Evolutionary conservation across 805 yeast species (phyloP).

Genomic region (Yamadazyma akitaensis): DNA sequence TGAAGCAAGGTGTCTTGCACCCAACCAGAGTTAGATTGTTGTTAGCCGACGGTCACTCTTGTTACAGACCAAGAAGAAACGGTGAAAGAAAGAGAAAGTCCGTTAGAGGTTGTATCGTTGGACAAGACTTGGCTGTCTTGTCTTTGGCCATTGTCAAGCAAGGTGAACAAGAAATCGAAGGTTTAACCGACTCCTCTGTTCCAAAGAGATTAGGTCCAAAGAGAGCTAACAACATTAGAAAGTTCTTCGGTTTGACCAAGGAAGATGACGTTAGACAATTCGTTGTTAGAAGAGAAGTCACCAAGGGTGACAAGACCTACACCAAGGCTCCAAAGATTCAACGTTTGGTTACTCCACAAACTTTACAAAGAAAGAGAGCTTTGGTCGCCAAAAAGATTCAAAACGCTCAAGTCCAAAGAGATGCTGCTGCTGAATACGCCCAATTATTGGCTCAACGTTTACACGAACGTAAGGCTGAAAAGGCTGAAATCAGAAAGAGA

Average conservation of each 20-base stretch:
- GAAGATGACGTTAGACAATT: slow-evolving; percentile 85
- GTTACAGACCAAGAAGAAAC: slow-evolving; percentile 99
- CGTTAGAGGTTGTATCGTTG: slow-evolving; percentile 99
- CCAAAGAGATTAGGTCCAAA: slow-evolving; percentile 99
- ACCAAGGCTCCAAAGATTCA: slow-evolving; percentile 99
- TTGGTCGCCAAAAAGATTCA: slow-evolving; percentile 88
- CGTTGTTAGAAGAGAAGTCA: slow-evolving; percentile 97
- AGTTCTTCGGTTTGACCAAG: slow-evolving; percentile 97
- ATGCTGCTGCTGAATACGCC: slow-evolving; percentile 99
- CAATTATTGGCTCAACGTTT: slow-evolving; percentile 97
- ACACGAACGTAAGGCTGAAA: slow-evolving; percentile 97
- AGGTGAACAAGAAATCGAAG: slow-evolving; percentile 94
- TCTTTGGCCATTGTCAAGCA: slow-evolving; percentile 93
- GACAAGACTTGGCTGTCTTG: slow-evolving; percentile 93
- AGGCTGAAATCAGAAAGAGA: slow-evolving; percentile 98
- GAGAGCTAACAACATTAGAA: slow-evolving; percentile 99
- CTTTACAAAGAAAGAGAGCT: slow-evolving; percentile 98
- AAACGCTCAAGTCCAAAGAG: slow-evolving; percentile 98
- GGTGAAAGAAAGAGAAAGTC: slow-evolving; percentile 99
- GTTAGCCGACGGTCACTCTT: slow-evolving; percentile 90
- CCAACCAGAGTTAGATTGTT: slow-evolving; percentile 99
- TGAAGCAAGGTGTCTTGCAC: slow-evolving; percentile 99
- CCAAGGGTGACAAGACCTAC: slow-evolving; percentile 97
- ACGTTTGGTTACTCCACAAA: slow-evolving; percentile 98
- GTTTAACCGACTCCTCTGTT: slow-evolving; percentile 89